Base-by-base conservation (phyloP, 768 basidiomycete genomes). In the Leucosporidium creatinivorum region DNA sequence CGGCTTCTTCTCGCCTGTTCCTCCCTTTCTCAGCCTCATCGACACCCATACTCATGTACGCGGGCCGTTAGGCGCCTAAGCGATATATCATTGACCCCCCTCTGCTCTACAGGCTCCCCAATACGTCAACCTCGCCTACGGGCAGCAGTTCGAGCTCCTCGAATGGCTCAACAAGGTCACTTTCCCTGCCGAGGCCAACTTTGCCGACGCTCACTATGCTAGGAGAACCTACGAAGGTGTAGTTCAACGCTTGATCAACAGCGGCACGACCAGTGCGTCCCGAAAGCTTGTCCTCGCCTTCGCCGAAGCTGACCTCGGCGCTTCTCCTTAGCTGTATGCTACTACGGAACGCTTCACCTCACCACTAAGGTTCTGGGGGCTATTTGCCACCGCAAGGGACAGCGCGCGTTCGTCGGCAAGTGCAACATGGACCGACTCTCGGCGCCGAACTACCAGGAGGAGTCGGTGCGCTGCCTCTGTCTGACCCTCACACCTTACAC, bases 341-440 rank as follows among this genome's bases (percentile, higher is more conserved):
- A 93, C 78, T 94, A 90, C 76, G 90, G 85, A 12, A 87, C 86
- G 3, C 78, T 93, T 19, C 91, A 98, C 77, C 79, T 87, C 30
- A 84, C 87, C 0, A 91, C 91, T 12, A 90, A 88, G 79, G 79
- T 84, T 47, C 84, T 98, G 8, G 93, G 89, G 2, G 85, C 91
- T 51, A 83, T 89, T 44, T 83, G 88, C 15, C 83, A 85, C 70
- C 76, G 75, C n/a, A 78, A 79, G 74, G 89, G 89, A 83, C 66
- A 74, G 82, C 70, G 75, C 6, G 70, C 67, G 21, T 73, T 73
- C 47, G 74, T 75, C 15, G 76, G 89, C 84, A 89, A 91, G 86
- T 92, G 90, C 78, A 91, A 89, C 79, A 92, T 93, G 91, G 85
- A 96, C 79, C 81, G 85, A 23, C 81, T 90, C 73, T 81, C 79